These are phyloP conservation scores for Ochromonas danica DNA, from an alignment of 108 stramenopile genomes.

Conservation along the genomic window DNA sequence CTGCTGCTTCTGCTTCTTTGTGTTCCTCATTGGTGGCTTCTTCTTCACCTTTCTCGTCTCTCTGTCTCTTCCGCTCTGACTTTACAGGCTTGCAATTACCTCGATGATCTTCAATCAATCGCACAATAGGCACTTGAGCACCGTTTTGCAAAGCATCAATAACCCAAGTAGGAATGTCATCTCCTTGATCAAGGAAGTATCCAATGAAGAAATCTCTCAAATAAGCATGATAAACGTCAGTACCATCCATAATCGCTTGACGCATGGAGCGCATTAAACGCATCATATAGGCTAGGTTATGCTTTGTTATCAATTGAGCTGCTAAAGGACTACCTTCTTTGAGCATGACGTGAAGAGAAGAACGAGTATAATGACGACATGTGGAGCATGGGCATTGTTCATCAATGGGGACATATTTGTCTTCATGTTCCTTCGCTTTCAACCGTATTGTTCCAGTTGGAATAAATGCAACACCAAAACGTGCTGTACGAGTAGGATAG, in stretches of 20 bases:
- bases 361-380: conserved; percentile 69
- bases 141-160: conserved; percentile 71
- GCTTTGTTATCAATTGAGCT: conserved; percentile 81
- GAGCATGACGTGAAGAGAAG: conserved; percentile 71
- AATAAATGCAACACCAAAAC: conserved; percentile 88
- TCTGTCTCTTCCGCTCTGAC: no score
- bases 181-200: not conserved
- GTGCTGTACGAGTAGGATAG: conserved; percentile 91
- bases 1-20: no score
- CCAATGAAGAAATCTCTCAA: not conserved
- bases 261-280: conserved; percentile 76
- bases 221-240: conserved; percentile 48
- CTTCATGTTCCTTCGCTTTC: conserved; percentile 68
- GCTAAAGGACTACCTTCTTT: conserved; percentile 69
- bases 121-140: no score
- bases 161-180: conserved; percentile 76
- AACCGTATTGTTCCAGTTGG: conserved; percentile 71
- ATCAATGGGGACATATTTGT: conserved; percentile 65
- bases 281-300: conserved; percentile 95
- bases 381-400: conserved; percentile 73
- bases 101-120: no score
- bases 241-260: conserved; percentile 68
- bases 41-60: no score
- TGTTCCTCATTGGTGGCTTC: no score
- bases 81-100: no score